Conservation (phyloP, 352 stramenopile genomes). For the Phytopythium montanum region DNA sequence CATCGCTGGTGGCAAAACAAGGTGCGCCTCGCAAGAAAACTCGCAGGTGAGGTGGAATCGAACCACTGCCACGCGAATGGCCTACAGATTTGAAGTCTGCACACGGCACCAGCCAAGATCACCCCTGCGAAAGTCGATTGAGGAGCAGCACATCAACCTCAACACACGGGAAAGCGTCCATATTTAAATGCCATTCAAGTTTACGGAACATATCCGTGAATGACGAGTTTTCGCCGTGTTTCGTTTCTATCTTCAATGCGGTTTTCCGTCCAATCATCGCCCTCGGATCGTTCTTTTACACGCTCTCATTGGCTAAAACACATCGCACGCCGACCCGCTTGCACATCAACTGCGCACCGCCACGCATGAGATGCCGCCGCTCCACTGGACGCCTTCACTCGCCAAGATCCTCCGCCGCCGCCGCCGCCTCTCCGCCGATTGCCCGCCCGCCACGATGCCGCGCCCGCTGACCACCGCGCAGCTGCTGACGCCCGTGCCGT, state of each 20-base stretch:
- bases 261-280: background rate
- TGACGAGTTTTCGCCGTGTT: too few relatives aligned
- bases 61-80: slow-evolving; percentile 88
- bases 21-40: slow-evolving; percentile 29
- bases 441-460: slow-evolving; percentile 32
- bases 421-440: background rate
- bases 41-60: slow-evolving; percentile 89
- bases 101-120: slow-evolving; percentile 89
- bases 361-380: background rate
- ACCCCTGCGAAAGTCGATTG: slow-evolving; percentile 49
- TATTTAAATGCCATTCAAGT: too few relatives aligned
- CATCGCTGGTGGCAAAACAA: slow-evolving; percentile 11
- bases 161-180: too few relatives aligned
- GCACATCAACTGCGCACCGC: background rate
- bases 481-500: slow-evolving; percentile 66
- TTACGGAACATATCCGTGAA: too few relatives aligned
- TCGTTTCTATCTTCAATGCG: slow-evolving; percentile 2
- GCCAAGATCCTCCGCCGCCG: background rate
- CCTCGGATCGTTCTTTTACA: background rate
- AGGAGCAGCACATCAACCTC: too few relatives aligned
- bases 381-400: background rate
- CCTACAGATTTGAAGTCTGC: slow-evolving; percentile 93
- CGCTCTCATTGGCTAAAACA: background rate
- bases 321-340: background rate
- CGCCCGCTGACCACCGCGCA: slow-evolving; percentile 53